Conservation (phyloP, 2,329 filamentous ascomycete species). For the Pseudogymnoascus sp. region DNA sequence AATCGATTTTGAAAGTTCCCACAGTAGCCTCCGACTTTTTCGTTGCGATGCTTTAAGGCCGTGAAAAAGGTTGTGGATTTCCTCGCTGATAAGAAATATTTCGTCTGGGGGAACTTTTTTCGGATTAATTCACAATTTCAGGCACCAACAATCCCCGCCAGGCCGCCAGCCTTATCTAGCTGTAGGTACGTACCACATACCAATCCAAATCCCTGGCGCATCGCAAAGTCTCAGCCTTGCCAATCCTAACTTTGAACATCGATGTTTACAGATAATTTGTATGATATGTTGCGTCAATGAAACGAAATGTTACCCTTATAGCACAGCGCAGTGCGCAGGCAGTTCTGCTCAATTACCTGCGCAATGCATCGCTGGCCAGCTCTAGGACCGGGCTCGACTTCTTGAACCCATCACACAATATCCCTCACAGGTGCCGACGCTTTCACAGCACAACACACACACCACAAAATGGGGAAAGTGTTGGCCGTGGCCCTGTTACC, state of each 20-base stretch:
- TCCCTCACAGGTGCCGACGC: not conserved
- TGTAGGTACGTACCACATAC: not conserved
- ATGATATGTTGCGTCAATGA: slow-evolving; percentile 6
- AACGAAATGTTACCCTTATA: not conserved
- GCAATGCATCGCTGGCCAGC: not conserved
- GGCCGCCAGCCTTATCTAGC: slow-evolving; percentile 1
- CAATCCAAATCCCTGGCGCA: not conserved
- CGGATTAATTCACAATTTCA: not conserved
- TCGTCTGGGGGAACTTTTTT: slow-evolving; percentile 10
- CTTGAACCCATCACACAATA: not conserved
- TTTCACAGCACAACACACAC: not conserved
- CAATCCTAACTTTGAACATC: not conserved
- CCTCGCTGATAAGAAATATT: slow-evolving; percentile 10
- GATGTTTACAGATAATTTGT: not conserved
- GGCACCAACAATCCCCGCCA: not conserved
- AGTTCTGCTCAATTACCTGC: not conserved
- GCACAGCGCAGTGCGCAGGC: not conserved
- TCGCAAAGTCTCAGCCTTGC: not conserved
- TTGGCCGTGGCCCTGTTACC: not conserved
- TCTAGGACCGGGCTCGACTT: not conserved
- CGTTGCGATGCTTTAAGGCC: not conserved
- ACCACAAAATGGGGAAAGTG: not conserved
- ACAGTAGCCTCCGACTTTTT: not conserved
- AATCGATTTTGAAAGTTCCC: not conserved
- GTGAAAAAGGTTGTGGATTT: slow-evolving; percentile 9